Conservation (phyloP, 2,329 filamentous ascomycete genomes). For the Aspergillus phoenicis region DNA sequence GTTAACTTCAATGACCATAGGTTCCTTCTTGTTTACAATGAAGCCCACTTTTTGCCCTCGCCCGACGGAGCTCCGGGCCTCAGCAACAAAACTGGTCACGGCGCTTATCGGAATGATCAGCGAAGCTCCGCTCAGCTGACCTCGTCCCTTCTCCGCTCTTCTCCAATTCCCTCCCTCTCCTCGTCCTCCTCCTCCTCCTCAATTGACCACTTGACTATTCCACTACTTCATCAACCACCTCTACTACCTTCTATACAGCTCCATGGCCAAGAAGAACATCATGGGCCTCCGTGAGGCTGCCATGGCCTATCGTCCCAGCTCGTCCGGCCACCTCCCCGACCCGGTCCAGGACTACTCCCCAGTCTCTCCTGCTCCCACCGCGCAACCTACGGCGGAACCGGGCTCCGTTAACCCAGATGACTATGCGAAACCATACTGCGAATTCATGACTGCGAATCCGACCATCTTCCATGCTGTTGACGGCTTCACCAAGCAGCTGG, state of each 20-base stretch:
- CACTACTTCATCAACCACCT: not conserved
- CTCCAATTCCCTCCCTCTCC: constrained; percentile 8
- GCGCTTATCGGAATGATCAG: not conserved
- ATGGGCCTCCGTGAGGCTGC: constrained; percentile 31
- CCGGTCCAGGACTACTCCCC: constrained; percentile 19
- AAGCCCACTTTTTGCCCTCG: not conserved
- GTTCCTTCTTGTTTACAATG: not conserved
- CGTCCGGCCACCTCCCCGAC: constrained; percentile 30
- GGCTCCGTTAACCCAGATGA: constrained; percentile 50
- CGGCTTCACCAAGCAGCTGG: constrained; percentile 73
- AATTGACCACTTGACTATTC: not conserved
- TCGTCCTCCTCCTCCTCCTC: constrained; percentile 8
- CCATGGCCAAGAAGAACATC: constrained; percentile 38
- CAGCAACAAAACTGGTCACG: not conserved
- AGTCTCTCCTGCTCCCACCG: constrained; percentile 8
- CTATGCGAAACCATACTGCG: constrained; percentile 81
- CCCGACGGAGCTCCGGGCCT: not conserved
- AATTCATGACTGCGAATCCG: constrained; percentile 86
- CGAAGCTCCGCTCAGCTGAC: not conserved
- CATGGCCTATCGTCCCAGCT: constrained; percentile 33
- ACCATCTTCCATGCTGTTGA: constrained; percentile 90
- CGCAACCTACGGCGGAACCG: constrained; percentile 18
- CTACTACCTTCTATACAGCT: not conserved
- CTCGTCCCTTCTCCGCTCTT: constrained; percentile 3
- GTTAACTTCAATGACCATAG: too few relatives aligned